Evolutionary conservation across 1,284 basidiomycete species (phyloP), one percentile per base, ranked within the genome.

Genomic region (Mycena sp.): DNA sequence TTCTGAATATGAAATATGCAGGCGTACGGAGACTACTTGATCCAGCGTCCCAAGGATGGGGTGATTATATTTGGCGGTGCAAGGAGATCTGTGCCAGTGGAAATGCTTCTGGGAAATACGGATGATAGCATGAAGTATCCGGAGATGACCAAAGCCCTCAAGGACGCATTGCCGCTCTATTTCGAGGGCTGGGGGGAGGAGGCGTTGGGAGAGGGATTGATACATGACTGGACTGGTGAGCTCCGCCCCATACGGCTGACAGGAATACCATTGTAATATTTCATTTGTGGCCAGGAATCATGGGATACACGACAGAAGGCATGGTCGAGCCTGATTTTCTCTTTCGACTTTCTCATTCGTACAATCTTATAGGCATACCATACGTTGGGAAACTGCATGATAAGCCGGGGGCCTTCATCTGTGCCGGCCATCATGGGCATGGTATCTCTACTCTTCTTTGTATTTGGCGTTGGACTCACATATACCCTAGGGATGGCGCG

Each of bases 391-490:
- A 67, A 28, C 23, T 74, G 25, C 63, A 68, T 54, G 70, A 67
- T 25, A 73, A 69, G 58, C 70, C 70, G 19, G 72, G 71, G 38
- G 69, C 64, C 10, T 74, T 71, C 35, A 67, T 73, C 55, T 69
- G 61, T 45, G 73, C 72, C 4, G 73, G 73, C 4, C 71, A 73
- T 58, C 72, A 66, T n/a, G 73, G 73, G 6, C 72, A 74, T 40
- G 73, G 73, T 73, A 44, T 19, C 59, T 54, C 21, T 37, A 32
- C 30, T 12, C 19, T 44, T 10, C n/a, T 4, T 41, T 19, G 21
- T 17, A 19, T 6, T 17, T 17, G 23, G 23, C 7, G 4, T 4
- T 38, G 6, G 26, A 29, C 26, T 29, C 21, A 38, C 17, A 35
- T 26, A 3, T 19, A 1, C 7, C 0, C 25, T 45, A 71, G 70